These are phyloP conservation scores for Astragalus membranaceus DNA, from an alignment of 306 rosid species.

Conservation along the genomic window DNA sequence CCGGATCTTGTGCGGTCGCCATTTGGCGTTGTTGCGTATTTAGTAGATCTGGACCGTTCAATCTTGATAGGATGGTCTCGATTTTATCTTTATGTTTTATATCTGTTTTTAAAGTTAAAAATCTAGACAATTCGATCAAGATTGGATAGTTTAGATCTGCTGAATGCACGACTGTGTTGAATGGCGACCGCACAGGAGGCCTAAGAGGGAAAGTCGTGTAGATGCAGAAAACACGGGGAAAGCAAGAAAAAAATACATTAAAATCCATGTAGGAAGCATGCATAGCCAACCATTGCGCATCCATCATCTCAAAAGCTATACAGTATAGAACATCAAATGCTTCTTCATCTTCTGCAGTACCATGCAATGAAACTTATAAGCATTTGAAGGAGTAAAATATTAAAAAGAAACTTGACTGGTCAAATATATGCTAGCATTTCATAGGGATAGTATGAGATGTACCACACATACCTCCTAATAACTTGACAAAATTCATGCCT, in stretches of 20 bases:
- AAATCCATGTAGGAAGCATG: constrained; percentile 92
- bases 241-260: constrained; percentile 50
- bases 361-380: constrained; percentile 11
- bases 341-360: constrained; percentile 68
- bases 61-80: no score
- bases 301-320: constrained; percentile 90
- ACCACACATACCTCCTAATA: constrained; percentile 68
- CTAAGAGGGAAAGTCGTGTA: not conserved
- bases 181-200: no score
- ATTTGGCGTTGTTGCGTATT: no score
- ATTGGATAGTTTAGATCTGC: no score
- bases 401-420: not conserved
- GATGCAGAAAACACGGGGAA: constrained; percentile 6
- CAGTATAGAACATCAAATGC: constrained; percentile 77
- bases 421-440: constrained; percentile 2
- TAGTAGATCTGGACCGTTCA: no score
- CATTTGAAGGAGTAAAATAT: not conserved
- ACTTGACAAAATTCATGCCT: constrained; percentile 66
- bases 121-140: no score
- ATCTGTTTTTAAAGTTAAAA: no score
- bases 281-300: constrained; percentile 97
- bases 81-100: no score
- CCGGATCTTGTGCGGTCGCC: no score
- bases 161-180: no score
- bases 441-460: not conserved